Evolutionary conservation across 495 filamentous ascomycete species (phyloP).

Genomic region (Penicillium parvum): DNA sequence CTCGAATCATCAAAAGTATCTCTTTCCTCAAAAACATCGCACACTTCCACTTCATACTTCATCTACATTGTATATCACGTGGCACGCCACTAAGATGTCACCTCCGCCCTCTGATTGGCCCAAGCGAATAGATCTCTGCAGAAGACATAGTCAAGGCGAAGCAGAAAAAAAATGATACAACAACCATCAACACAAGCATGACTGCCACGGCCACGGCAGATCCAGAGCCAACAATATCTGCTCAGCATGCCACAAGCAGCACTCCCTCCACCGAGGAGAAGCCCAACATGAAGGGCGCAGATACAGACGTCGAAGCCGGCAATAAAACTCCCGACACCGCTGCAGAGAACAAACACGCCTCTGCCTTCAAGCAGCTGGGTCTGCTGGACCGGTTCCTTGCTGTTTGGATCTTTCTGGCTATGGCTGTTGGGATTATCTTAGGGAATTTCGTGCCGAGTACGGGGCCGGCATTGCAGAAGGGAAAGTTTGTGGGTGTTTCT

Average conservation of each 20-base stretch:
- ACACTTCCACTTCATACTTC: not conserved
- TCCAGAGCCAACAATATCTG: slow-evolving; percentile 1
- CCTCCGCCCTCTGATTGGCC: not conserved
- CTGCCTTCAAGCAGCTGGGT: slow-evolving; percentile 52
- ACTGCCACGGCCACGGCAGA: not conserved
- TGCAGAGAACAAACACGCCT: slow-evolving; percentile 4
- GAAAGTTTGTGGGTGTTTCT: slow-evolving; percentile 68
- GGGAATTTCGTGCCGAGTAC: slow-evolving; percentile 69
- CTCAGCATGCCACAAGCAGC: not conserved
- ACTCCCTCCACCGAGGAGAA: not conserved
- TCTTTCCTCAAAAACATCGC: too few species aligned
- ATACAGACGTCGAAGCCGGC: not conserved
- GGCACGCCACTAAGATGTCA: not conserved
- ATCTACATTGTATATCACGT: not conserved
- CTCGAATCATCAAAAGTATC: too few species aligned
- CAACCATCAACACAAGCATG: not conserved
- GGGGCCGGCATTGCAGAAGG: slow-evolving; percentile 60
- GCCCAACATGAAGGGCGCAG: not conserved
- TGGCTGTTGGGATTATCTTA: slow-evolving; percentile 73
- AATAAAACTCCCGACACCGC: too few species aligned
- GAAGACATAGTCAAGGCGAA: not conserved
- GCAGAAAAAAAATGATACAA: not conserved
- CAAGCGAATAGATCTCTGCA: not conserved
- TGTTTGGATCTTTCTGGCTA: slow-evolving; percentile 80
- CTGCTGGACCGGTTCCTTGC: slow-evolving; percentile 73